Evolutionary conservation across 169 alveolate genomes (phyloP).

Genomic region (Plasmodium gallinaceum): DNA sequence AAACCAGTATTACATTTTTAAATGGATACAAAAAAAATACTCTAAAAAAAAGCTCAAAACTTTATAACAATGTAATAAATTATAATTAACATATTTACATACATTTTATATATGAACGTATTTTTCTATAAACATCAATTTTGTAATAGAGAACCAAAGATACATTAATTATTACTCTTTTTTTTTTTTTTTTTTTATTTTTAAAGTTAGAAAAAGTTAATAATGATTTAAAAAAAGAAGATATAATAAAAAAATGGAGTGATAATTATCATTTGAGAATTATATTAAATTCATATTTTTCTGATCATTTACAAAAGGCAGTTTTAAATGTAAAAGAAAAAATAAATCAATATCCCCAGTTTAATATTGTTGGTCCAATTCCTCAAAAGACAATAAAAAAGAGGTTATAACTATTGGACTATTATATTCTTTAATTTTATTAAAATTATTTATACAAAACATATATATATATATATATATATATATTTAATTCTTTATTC

Average conservation of each 20-base stretch:
- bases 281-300: slow-evolving; percentile 57
- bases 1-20: neutral
- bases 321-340: slow-evolving; percentile 60
- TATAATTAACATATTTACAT: neutral
- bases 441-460: neutral
- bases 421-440: neutral
- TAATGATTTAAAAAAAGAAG: slow-evolving; percentile 38
- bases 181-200: neutral
- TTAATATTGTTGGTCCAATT: slow-evolving; percentile 60
- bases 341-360: slow-evolving; percentile 57
- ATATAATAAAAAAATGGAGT: slow-evolving; percentile 67
- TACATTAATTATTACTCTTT: neutral
- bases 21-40: slow-evolving; percentile 1
- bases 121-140: neutral
- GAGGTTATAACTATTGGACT: slow-evolving; percentile 4
- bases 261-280: slow-evolving; percentile 61
- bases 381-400: slow-evolving; percentile 64
- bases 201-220: slow-evolving; percentile 41
- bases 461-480: neutral
- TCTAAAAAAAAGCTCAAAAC: neutral
- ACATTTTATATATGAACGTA: neutral
- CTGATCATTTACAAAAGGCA: slow-evolving; percentile 74
- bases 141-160: neutral
- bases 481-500: neutral
- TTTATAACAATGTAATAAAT: slow-evolving; percentile 55